Conservation (phyloP, 192 early-diverging fungal genomes). For the Thoreauomyces humboldtii region DNA sequence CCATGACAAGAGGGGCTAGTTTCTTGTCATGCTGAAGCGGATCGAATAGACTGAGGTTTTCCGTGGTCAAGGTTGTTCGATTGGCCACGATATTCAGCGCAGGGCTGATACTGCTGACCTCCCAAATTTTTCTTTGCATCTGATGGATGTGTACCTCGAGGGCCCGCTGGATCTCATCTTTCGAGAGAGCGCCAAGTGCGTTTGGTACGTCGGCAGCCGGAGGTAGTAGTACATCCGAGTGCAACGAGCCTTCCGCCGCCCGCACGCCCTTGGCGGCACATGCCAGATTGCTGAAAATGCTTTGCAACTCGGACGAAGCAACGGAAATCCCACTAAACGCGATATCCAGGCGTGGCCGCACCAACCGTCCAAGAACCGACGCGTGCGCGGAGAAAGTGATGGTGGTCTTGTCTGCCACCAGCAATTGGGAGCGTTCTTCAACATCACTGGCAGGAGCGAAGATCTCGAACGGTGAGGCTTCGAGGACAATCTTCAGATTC, state of each 20-base stretch:
- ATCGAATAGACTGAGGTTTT: not conserved
- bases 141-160: too few species aligned
- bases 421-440: conserved; percentile 5
- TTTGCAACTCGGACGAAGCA: conserved; percentile 11
- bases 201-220: too few species aligned
- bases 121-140: not conserved
- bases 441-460: not conserved
- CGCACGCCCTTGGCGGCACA: too few species aligned
- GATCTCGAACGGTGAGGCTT: conserved; percentile 1
- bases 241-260: too few species aligned
- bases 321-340: conserved; percentile 14
- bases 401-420: conserved; percentile 3
- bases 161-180: too few species aligned
- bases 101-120: not conserved
- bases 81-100: not conserved
- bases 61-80: not conserved
- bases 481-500: not conserved
- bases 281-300: too few species aligned
- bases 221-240: too few species aligned
- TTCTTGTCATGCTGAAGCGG: not conserved
- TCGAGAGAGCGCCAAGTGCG: too few species aligned
- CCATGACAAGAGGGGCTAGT: not conserved
- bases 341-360: conserved; percentile 4
- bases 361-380: conserved; percentile 8
- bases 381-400: conserved; percentile 1